These are phyloP conservation scores for Hypholoma fasciculare DNA, from an alignment of 768 basidiomycete genomes.

Conservation along the genomic window DNA sequence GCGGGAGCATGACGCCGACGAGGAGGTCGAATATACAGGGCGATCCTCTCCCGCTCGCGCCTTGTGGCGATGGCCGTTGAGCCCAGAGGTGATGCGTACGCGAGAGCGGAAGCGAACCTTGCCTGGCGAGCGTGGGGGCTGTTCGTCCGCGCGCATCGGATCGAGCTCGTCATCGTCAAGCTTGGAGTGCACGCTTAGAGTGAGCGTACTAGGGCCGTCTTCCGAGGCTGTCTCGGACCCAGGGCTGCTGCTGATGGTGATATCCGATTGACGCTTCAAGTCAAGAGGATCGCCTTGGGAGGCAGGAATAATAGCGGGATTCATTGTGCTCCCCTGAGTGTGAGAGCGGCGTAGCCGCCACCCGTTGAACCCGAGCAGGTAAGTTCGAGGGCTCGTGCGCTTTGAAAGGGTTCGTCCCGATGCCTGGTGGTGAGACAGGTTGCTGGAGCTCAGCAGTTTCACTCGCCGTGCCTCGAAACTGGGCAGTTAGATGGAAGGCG, in stretches of 20 bases:
- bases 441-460: too few relatives aligned
- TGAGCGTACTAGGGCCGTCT: constrained; percentile 3
- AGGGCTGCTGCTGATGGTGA: background rate
- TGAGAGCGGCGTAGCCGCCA: background rate
- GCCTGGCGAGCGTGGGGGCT: constrained; percentile 5
- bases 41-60: constrained; percentile 17
- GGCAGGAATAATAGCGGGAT: background rate
- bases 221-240: background rate
- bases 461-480: too few relatives aligned
- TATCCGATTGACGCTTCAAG: background rate
- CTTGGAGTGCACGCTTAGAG: constrained; percentile 14
- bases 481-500: too few relatives aligned
- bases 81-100: constrained; percentile 75
- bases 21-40: constrained; percentile 27
- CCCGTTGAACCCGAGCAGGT: too few relatives aligned
- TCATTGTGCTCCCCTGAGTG: background rate
- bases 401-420: too few relatives aligned
- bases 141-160: constrained; percentile 1
- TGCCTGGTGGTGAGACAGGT: too few relatives aligned
- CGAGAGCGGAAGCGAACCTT: constrained; percentile 71
- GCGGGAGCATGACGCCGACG: constrained; percentile 58
- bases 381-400: too few relatives aligned
- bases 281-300: background rate
- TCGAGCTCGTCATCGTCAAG: constrained; percentile 20
- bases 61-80: constrained; percentile 46